Conservation (phyloP, 108 stramenopile genomes). For the Nitzschia sp. region DNA sequence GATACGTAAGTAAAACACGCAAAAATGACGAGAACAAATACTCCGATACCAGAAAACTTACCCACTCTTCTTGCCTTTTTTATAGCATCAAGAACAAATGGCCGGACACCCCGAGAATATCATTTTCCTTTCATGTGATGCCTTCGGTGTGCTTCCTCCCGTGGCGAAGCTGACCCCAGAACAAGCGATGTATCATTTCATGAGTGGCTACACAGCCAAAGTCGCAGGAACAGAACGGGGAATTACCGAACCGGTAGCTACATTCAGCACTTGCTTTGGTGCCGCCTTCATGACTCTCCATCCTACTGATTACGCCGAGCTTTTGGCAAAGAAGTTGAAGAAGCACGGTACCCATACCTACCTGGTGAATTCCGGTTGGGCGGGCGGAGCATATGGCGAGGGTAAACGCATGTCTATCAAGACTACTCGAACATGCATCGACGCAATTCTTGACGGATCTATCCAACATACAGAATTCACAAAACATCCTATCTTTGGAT, state of each 20-base stretch:
- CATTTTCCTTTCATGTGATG: conserved; percentile 97
- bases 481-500: conserved; percentile 88
- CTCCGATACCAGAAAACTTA: not conserved
- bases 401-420: conserved; percentile 97
- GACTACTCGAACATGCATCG: conserved; percentile 92
- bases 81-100: conserved; percentile 89
- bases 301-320: conserved; percentile 94
- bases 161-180: conserved; percentile 90
- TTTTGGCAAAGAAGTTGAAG: conserved; percentile 90
- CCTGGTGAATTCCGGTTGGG: conserved; percentile 98
- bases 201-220: conserved; percentile 97
- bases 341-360: conserved; percentile 87
- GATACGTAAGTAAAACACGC: conserved; percentile 60
- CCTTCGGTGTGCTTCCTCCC: conserved; percentile 97
- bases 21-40: not conserved
- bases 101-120: conserved; percentile 95
- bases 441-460: conserved; percentile 94
- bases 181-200: conserved; percentile 98
- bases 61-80: conserved; percentile 1
- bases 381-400: conserved; percentile 93
- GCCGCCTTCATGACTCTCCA: conserved; percentile 97
- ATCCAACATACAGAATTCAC: conserved; percentile 78
- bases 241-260: conserved; percentile 91
- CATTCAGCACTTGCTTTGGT: conserved; percentile 95
- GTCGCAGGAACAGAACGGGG: conserved; percentile 99